Evolutionary conservation across 2,329 filamentous ascomycete genomes (phyloP).

Genomic region (Dactylellina cionopaga): DNA sequence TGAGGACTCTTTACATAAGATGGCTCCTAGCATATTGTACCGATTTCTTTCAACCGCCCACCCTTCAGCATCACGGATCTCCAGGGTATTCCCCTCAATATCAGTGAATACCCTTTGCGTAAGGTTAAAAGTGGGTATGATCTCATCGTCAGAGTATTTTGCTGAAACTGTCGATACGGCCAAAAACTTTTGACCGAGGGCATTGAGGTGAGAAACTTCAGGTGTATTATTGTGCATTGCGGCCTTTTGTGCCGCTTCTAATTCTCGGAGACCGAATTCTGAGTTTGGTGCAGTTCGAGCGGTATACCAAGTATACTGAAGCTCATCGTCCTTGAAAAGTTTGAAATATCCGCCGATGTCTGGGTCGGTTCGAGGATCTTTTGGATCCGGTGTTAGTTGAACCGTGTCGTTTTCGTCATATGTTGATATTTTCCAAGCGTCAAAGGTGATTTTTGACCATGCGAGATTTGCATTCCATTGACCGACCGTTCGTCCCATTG

Average conservation of each 20-base stretch:
- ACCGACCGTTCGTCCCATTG: constrained; percentile 43
- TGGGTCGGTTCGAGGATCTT: no score
- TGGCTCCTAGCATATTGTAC: constrained; percentile 3
- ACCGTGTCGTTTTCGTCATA: constrained; percentile 36
- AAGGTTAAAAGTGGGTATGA: no score
- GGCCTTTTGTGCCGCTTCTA: constrained; percentile 23
- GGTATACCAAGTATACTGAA: no score
- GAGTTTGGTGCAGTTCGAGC: no score
- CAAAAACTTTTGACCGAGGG: background rate
- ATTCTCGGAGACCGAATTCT: no score
- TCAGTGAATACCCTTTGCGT: background rate
- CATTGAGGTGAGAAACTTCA: background rate
- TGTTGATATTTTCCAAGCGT: constrained; percentile 5
- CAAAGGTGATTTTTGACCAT: constrained; percentile 51
- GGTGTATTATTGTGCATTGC: constrained; percentile 10
- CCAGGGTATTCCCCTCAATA: background rate
- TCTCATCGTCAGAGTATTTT: background rate
- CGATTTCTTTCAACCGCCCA: background rate
- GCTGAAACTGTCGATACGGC: background rate
- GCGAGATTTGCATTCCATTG: constrained; percentile 50
- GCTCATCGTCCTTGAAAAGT: no score
- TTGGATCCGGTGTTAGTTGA: constrained; percentile 9
- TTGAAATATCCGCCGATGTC: no score
- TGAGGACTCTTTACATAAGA: background rate
- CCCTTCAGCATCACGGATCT: background rate